phyloP scores from a whole-genome alignment of 192 early-diverging fungal species.

The Geranomyces michiganensis region DNA sequence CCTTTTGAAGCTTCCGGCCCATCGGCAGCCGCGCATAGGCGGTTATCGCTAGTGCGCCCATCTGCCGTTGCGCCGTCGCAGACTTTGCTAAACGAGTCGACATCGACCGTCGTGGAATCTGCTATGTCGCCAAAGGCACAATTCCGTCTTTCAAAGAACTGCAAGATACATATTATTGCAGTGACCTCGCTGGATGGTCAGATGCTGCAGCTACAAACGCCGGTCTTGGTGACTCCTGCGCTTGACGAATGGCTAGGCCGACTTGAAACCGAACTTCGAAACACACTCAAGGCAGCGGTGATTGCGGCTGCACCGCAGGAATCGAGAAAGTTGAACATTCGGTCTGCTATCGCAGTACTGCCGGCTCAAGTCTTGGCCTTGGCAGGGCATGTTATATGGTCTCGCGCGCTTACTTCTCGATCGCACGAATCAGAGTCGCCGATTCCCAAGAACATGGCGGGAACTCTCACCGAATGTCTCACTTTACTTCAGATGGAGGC shows the following conservation, averaged over 20 bases:
- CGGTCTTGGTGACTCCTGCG: not conserved
- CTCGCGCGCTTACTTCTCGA: not conserved
- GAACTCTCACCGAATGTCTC: not conserved
- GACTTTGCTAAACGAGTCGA: not conserved
- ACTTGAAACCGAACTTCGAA: not conserved
- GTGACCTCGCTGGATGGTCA: conserved; percentile 16
- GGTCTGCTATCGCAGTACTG: not conserved
- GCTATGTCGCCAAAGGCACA: not conserved
- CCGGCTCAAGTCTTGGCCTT: conserved; percentile 7
- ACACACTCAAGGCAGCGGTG: not conserved
- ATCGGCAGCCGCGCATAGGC: not conserved
- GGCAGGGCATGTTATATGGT: conserved; percentile 16
- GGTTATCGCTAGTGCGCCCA: not conserved
- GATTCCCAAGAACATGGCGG: not conserved
- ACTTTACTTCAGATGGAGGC: not conserved
- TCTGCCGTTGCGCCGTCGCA: not conserved
- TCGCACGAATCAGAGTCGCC: not conserved
- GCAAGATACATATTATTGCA: conserved; percentile 9
- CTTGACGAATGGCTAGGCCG: conserved; percentile 21
- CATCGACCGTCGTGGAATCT: not conserved
- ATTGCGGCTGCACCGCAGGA: not conserved
- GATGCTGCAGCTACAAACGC: not conserved
- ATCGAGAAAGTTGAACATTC: not conserved
- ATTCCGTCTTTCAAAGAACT: not conserved
- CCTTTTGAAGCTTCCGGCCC: not conserved